Evolutionary conservation across 2,329 filamentous ascomycete species (phyloP), one percentile per base, ranked within the genome.

Genomic region (Onygenales sp.): DNA sequence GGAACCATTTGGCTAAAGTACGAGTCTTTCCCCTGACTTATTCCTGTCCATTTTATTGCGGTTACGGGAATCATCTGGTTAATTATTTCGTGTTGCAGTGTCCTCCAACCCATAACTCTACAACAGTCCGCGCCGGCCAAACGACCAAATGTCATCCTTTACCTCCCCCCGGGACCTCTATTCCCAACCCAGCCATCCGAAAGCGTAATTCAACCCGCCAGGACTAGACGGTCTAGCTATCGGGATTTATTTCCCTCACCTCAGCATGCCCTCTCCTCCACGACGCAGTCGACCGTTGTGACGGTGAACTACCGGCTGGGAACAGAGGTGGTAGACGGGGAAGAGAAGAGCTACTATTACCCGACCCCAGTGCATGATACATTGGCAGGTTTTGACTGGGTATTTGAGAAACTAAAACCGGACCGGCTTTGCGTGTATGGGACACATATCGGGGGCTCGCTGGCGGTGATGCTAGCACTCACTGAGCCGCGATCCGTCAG

Each of bases 381-480:
- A 2, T 59, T 72, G 9, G 60, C 61, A 6, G 70, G 65, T 3
- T 65, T 72, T 45, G 70, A 72, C 56, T 72, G 70, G 70, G 59
- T 71, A 36, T 56, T 61, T 52, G 52, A 61, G 2, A 59, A 62
- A 42, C 59, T 72, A n/a, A 55, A 61, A 34, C 66, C 68, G 6
- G 40, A 55, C 4, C 57, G 63, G 9, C 49, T 72, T 5, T 60
- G 60, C 31, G 54, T 71, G 31, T 60, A 65, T 55, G 70, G 70
- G 14, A 64, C 59, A 1, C 66, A 70, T 52, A 59, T 71, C 31
- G 70, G 70, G 27, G 72, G 71, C 14, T 73, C 70, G 0, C 54
- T 75, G 49, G 70, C 71, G 3, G 55, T 72, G 2, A 73, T 72
- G 68, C 64, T 75, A 9, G 66, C 71, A 0, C 62, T 75, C 14